Percentiles rank a stretch among this genome's conserved stretches.
These are phyloP conservation scores for Keithomyces neogunnii DNA, from an alignment of 2,329 filamentous ascomycete genomes.

Conservation along the genomic window DNA sequence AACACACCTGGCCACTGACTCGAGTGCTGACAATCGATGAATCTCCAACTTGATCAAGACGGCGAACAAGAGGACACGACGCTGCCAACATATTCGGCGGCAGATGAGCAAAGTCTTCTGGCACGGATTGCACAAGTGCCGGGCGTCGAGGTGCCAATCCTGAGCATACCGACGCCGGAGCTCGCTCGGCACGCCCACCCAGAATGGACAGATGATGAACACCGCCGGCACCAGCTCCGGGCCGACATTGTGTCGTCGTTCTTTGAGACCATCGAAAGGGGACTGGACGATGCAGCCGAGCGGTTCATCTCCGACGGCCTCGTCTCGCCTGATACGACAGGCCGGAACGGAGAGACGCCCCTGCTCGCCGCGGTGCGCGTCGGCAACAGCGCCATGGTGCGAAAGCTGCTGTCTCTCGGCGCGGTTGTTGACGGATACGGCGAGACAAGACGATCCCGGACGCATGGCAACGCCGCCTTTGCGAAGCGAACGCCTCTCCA, in stretches of 20 bases:
- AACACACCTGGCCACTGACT: too few species aligned
- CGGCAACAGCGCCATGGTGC: conserved; percentile 22
- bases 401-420: conserved; percentile 24
- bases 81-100: neutral
- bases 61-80: neutral
- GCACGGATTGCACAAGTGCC: neutral
- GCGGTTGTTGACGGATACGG: conserved; percentile 24
- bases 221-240: neutral
- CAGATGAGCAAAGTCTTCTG: neutral
- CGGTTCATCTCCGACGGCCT: conserved; percentile 24
- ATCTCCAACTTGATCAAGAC: neutral
- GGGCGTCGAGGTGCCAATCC: neutral
- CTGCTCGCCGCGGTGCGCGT: conserved; percentile 26
- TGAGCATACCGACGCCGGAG: neutral
- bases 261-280: conserved; percentile 11
- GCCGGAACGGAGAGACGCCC: conserved; percentile 21
- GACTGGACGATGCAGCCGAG: conserved; percentile 19
- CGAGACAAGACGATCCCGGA: neutral
- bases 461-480: neutral
- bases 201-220: neutral
- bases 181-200: neutral
- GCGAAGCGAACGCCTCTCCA: conserved; percentile 33
- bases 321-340: conserved; percentile 28
- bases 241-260: neutral
- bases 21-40: neutral